A percentile compares a stretch with the other conserved stretches of the same genome.
phyloP scores from a whole-genome alignment of 2,329 filamentous ascomycete genomes.

The Hirsutella rhossiliensis region DNA sequence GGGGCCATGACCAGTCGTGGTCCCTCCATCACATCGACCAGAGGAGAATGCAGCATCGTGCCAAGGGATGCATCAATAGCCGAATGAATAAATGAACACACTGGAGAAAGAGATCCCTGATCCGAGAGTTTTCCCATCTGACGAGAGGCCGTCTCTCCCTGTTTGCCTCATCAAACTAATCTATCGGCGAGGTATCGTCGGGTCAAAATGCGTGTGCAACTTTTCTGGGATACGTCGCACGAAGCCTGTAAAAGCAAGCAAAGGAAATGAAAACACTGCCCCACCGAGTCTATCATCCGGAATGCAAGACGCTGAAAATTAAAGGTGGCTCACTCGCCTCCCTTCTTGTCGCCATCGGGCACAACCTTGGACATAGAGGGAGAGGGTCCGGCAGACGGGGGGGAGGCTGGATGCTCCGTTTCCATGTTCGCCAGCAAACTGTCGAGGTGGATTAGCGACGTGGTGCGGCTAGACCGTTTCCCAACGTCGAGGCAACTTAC shows the following conservation, averaged over 20 bases:
- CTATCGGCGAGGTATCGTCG: constrained; percentile 40
- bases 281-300: constrained; percentile 39
- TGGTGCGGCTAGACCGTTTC: not conserved
- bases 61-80: not conserved
- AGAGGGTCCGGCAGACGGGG: constrained; percentile 56
- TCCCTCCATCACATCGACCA: not conserved
- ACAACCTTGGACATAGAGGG: constrained; percentile 52
- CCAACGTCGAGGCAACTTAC: constrained; percentile 41
- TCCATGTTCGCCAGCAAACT: constrained; percentile 51
- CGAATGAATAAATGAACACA: constrained; percentile 5
- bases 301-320: constrained; percentile 30
- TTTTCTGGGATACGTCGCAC: constrained; percentile 33
- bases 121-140: constrained; percentile 10
- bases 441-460: constrained; percentile 1
- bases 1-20: not conserved
- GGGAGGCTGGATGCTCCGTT: constrained; percentile 53
- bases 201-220: constrained; percentile 30
- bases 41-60: constrained; percentile 1
- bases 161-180: constrained; percentile 22
- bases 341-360: constrained; percentile 44
- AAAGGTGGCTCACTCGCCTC: constrained; percentile 27
- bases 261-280: constrained; percentile 17
- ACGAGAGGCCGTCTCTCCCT: constrained; percentile 13
- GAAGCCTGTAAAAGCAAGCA: constrained; percentile 37
- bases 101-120: constrained; percentile 5